These are phyloP conservation scores for Pseudogymnoascus destructans DNA, from an alignment of 2,329 filamentous ascomycete species.

Conservation along the genomic window DNA sequence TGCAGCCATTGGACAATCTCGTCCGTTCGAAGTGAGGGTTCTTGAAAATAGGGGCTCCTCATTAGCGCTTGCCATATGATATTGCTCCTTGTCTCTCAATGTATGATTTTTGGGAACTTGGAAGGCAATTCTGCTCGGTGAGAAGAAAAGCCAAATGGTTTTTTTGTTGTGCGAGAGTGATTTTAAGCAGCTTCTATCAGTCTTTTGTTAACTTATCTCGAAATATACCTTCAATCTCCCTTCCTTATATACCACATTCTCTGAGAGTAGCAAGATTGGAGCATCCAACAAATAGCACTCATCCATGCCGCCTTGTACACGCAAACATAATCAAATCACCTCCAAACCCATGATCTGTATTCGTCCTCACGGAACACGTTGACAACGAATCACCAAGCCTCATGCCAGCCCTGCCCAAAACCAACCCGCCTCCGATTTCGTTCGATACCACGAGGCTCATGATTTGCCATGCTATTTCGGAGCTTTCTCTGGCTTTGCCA, in stretches of 20 bases:
- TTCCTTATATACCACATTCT: background rate
- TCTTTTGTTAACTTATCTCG: background rate
- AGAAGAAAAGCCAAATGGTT: background rate
- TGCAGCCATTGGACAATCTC: background rate
- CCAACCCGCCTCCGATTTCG: background rate
- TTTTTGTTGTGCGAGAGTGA: background rate
- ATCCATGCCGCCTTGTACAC: slow-evolving; percentile 4
- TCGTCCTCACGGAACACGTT: background rate
- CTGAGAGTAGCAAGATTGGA: background rate
- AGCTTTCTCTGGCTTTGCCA: background rate
- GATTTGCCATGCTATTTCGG: background rate
- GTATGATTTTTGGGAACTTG: background rate
- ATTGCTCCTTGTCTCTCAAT: background rate
- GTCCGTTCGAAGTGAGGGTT: background rate
- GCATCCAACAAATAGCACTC: background rate
- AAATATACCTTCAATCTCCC: background rate
- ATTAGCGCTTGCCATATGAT: slow-evolving; percentile 5
- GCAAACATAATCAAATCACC: slow-evolving; percentile 7
- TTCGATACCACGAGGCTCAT: background rate
- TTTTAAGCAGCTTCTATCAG: background rate
- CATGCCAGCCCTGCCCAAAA: background rate
- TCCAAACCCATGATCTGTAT: slow-evolving; percentile 3
- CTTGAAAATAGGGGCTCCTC: background rate
- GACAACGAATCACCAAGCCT: background rate
- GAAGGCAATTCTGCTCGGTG: background rate